Base-by-base conservation (phyloP, 2,329 filamentous ascomycete species). In the Tolypocladium ophioglossoides region DNA sequence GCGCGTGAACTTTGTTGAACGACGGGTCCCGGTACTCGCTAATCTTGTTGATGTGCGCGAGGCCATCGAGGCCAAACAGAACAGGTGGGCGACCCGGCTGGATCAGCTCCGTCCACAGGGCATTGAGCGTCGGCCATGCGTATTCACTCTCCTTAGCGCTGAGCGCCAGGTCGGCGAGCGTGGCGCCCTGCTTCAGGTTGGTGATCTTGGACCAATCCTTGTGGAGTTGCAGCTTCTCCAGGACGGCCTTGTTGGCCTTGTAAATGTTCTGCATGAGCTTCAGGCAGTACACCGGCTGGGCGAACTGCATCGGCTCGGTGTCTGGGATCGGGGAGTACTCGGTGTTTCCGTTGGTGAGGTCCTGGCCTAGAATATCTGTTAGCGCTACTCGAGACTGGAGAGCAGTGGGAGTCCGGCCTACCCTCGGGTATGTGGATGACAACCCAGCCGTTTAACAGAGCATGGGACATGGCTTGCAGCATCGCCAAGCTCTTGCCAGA, bases 361-460 rank as follows among this genome's bases (percentile, higher is more conserved):
- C 91, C 65, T 91, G 85, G 53, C 83, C 92, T 68, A 11, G 14
- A 41, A 24, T 7, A 34, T 38, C 9, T 27, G 47, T 54, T 10
- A 52, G 40, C 35, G 8, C 27, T 40, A 7, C 8, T 35, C 24
- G 8, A 30, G 27, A 2, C 4, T 34, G 10, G 27, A 9, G 44
- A 32, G 44, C 2, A 24, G 11, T 20, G 32, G 38, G 35, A 46
- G 4, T 37, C 49, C 1, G 51, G 51, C 78, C 63, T 76, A 95
- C 91, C 87, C 74, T 99, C 91, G 39, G 94, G 91, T 52, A 97
- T 79, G 65, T 89, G 86, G 55, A 99, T 78, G 49, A 97, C 91
- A 47, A 96, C 78, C 90, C 91, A 97, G 32, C 87, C 80, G 68
- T 90, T 89, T 64, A 91, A 68, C 60, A 92, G 84, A 1, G 83